phyloP scores from a whole-genome alignment of 1,284 basidiomycete species.

The Schizopora paradoxa region DNA sequence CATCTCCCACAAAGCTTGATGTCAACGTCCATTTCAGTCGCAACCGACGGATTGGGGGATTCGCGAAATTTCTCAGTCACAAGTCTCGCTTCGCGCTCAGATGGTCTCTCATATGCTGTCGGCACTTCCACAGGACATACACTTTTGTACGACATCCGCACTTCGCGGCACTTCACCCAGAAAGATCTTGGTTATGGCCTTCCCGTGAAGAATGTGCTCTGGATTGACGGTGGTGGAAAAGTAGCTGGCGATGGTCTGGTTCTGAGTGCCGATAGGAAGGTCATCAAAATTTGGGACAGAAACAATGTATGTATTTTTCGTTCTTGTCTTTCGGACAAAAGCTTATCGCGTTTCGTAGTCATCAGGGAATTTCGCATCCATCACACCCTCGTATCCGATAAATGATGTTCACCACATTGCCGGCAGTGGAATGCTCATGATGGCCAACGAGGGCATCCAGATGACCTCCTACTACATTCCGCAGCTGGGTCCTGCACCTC shows the following conservation, averaged over 20 bases:
- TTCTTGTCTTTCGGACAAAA: conserved; percentile 10
- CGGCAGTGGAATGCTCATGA: conserved; percentile 78
- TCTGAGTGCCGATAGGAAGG: conserved; percentile 87
- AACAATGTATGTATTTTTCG: conserved; percentile 56
- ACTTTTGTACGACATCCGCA: conserved; percentile 90
- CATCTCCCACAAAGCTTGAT: conserved; percentile 65
- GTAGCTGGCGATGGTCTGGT: conserved; percentile 87
- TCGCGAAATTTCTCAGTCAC: conserved; percentile 63
- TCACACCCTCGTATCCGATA: conserved; percentile 85
- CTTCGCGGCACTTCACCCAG: conserved; percentile 74
- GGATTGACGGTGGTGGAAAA: conserved; percentile 82
- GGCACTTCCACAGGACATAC: conserved; percentile 95
- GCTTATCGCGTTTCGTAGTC: conserved; percentile 43
- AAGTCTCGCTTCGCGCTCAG: conserved; percentile 75
- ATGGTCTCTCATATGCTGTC: conserved; percentile 90
- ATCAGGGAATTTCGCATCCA: conserved; percentile 85
- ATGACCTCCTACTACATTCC: conserved; percentile 94
- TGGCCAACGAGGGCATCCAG: conserved; percentile 89
- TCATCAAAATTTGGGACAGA: conserved; percentile 93
- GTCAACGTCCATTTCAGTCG: conserved; percentile 38
- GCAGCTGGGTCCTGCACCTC: conserved; percentile 92
- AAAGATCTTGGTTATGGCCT: conserved; percentile 99
- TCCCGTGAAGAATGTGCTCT: conserved; percentile 80
- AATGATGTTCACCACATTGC: conserved; percentile 89
- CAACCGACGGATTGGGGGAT: conserved; percentile 34